Conservation (phyloP, 2,329 filamentous ascomycete species). For the Lecanicillium sp. region DNA sequence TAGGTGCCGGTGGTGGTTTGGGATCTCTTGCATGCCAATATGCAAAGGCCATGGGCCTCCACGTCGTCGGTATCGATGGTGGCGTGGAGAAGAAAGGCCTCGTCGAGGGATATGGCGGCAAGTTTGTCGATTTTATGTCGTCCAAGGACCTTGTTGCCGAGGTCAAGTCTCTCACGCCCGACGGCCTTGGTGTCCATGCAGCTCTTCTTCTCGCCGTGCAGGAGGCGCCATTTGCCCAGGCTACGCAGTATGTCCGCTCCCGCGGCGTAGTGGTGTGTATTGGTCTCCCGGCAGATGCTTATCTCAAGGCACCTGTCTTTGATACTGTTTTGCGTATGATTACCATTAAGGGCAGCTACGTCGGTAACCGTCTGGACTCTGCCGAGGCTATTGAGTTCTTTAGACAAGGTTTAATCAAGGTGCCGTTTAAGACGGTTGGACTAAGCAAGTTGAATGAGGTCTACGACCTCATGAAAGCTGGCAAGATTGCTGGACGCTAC, state of each 20-base stretch:
- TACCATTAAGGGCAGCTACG: conserved; percentile 85
- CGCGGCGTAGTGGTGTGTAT: conserved; percentile 81
- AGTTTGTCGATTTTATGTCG: conserved; percentile 73
- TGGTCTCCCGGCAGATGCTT: conserved; percentile 74
- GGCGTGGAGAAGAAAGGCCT: conserved; percentile 71
- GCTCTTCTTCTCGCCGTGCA: conserved; percentile 50
- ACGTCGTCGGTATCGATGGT: conserved; percentile 63
- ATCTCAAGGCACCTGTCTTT: conserved; percentile 32
- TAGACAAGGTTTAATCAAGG: conserved; percentile 72
- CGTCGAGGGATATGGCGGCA: conserved; percentile 61
- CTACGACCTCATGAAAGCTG: conserved; percentile 66
- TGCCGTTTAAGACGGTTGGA: conserved; percentile 78
- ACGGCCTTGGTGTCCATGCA: conserved; percentile 73
- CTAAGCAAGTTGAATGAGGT: conserved; percentile 71
- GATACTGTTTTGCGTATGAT: conserved; percentile 83
- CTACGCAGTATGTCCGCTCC: conserved; percentile 66
- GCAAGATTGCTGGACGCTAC: conserved; percentile 69
- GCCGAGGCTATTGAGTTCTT: conserved; percentile 90
- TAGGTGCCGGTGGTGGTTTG: conserved; percentile 78
- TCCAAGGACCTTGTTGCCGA: conserved; percentile 52
- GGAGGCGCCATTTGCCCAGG: too few relatives aligned
- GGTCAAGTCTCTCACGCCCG: conserved; percentile 24
- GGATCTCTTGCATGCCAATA: conserved; percentile 65
- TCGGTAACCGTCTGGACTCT: conserved; percentile 83
- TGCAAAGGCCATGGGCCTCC: conserved; percentile 70